phyloP scores from a whole-genome alignment of 2,329 filamentous ascomycete genomes.

The Xylaria sp. region DNA sequence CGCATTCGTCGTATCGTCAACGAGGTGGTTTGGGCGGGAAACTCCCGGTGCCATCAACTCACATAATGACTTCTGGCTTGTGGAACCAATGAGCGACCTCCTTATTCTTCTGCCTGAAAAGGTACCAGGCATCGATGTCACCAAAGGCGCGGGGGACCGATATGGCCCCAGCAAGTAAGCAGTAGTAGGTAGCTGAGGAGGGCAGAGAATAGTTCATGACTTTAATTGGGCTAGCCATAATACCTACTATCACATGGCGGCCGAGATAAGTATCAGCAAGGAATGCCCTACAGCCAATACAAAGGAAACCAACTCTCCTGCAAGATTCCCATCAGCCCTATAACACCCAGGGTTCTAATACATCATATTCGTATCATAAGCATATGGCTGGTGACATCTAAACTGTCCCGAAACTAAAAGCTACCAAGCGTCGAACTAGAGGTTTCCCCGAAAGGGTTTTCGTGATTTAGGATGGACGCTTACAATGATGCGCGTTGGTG shows the following conservation, averaged over 20 bases:
- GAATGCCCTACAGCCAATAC: background rate
- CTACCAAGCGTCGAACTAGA: background rate
- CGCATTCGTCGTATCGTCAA: slow-evolving; percentile 7
- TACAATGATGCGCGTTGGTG: slow-evolving; percentile 32
- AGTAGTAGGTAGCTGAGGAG: background rate
- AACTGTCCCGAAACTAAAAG: background rate
- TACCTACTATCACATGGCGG: background rate
- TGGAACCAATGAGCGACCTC: slow-evolving; percentile 44
- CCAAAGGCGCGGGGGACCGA: background rate
- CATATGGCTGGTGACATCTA: background rate
- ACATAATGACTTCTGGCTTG: background rate
- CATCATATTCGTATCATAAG: background rate
- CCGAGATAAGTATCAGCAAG: slow-evolving; percentile 3
- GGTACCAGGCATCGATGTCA: slow-evolving; percentile 20
- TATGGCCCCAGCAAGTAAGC: no score
- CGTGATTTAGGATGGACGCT: slow-evolving; percentile 20
- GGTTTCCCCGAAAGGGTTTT: background rate
- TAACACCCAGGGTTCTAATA: background rate
- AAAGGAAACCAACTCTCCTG: background rate
- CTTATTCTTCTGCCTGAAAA: slow-evolving; percentile 50
- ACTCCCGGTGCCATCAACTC: background rate
- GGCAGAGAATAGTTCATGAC: background rate
- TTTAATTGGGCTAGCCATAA: slow-evolving; percentile 2
- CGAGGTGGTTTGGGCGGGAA: background rate
- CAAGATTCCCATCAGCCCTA: background rate